These are phyloP conservation scores for Diplodia scrobiculata DNA, from an alignment of 2,329 filamentous ascomycete species.

Conservation along the genomic window DNA sequence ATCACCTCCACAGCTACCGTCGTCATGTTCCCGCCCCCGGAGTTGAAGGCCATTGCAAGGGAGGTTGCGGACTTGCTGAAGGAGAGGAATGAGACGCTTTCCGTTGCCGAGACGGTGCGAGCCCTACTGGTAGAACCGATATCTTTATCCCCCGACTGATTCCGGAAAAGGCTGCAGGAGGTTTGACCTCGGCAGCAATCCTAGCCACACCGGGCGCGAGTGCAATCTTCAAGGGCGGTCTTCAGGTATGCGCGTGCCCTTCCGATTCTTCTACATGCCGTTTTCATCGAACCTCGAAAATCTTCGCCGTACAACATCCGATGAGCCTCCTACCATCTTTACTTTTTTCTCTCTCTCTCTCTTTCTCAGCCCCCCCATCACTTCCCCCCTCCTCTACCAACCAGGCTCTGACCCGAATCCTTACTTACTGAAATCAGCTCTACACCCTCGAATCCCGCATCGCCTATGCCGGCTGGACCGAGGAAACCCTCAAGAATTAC, in stretches of 20 bases:
- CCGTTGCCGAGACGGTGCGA: slow-evolving; percentile 62
- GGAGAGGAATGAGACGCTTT: slow-evolving; percentile 59
- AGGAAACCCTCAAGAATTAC: slow-evolving; percentile 56
- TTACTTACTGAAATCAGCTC: slow-evolving; percentile 40
- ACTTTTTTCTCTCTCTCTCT: neutral
- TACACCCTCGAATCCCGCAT: slow-evolving; percentile 62
- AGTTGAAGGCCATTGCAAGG: slow-evolving; percentile 48
- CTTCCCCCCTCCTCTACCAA: neutral
- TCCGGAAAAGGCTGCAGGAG: slow-evolving; percentile 58
- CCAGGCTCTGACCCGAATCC: neutral
- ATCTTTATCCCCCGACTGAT: neutral
- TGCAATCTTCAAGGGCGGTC: slow-evolving; percentile 61
- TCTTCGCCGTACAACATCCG: neutral
- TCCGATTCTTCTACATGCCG: neutral
- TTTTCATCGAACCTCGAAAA: neutral
- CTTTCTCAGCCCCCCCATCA: neutral
- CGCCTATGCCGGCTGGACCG: slow-evolving; percentile 63
- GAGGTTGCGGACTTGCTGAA: slow-evolving; percentile 59
- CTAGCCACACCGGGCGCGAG: slow-evolving; percentile 62
- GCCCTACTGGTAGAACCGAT: neutral
- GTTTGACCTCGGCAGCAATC: slow-evolving; percentile 62
- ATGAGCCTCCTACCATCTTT: neutral
- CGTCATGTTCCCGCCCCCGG: slow-evolving; percentile 16
- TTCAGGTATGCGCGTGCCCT: slow-evolving; percentile 49
- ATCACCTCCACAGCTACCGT: neutral